phyloP scores from a whole-genome alignment of 352 stramenopile species.

The Blastocystis sp. region DNA sequence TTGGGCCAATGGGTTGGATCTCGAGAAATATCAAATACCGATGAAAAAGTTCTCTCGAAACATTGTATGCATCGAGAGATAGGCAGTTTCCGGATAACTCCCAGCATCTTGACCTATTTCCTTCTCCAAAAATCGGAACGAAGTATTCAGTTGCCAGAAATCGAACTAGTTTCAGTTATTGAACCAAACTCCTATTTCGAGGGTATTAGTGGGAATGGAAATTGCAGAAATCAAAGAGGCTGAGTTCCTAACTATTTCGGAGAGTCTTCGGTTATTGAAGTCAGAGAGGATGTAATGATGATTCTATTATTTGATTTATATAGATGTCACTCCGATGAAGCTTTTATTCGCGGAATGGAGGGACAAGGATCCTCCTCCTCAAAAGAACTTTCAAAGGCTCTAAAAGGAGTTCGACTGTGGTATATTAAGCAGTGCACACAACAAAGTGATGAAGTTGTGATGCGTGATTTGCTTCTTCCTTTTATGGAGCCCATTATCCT shows the following conservation, averaged over 20 bases:
- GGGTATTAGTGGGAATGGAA: background rate
- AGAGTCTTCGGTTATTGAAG: background rate
- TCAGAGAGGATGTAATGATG: background rate
- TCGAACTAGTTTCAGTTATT: too few relatives aligned
- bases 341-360: background rate
- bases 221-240: background rate
- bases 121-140: too few relatives aligned
- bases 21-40: background rate
- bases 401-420: background rate
- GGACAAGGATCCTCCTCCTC: background rate
- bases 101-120: background rate
- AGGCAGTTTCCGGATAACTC: background rate
- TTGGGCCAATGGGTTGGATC: background rate
- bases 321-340: background rate
- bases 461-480: constrained; percentile 17
- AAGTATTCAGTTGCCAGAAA: too few relatives aligned
- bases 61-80: background rate
- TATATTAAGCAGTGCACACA: background rate
- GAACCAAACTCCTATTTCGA: too few relatives aligned
- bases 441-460: background rate
- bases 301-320: background rate
- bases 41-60: background rate
- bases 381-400: background rate
- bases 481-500: constrained; percentile 12
- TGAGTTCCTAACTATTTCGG: background rate